phyloP scores from a whole-genome alignment of 257 asterid genomes.

The Paulownia fortunei region DNA sequence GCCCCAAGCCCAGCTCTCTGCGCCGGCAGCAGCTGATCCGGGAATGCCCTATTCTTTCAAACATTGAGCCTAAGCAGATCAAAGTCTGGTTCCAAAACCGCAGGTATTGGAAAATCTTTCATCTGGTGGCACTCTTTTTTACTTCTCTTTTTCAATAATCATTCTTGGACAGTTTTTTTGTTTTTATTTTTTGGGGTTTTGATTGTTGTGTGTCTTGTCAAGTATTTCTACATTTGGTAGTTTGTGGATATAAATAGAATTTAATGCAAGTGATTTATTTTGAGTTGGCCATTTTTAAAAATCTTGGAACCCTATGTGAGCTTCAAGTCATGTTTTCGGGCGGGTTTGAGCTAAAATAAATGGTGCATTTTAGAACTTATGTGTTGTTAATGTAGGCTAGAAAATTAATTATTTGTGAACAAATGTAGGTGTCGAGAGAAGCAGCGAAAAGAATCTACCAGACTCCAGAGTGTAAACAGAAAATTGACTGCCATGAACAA shows the following conservation, averaged over 20 bases:
- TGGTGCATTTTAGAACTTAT: background rate
- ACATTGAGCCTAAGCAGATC: slow-evolving; percentile 95
- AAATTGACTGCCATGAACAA: slow-evolving; percentile 93
- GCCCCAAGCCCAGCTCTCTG: slow-evolving; percentile 94
- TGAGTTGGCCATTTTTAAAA: background rate
- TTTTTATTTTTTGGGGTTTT: background rate
- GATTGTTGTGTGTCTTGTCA: background rate
- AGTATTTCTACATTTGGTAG: background rate
- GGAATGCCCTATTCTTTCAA: slow-evolving; percentile 86
- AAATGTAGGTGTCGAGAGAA: slow-evolving; percentile 91
- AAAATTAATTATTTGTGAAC: background rate
- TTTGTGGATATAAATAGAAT: background rate
- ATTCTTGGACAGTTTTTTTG: background rate
- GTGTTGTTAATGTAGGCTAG: background rate
- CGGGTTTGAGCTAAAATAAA: background rate
- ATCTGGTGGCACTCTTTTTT: background rate
- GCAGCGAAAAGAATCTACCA: slow-evolving; percentile 87
- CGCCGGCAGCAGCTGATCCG: slow-evolving; percentile 93
- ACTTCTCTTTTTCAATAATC: background rate
- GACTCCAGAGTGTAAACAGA: slow-evolving; percentile 89
- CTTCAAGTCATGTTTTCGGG: background rate
- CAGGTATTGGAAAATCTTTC: slow-evolving; percentile 50
- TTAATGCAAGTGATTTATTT: background rate
- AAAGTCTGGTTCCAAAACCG: slow-evolving; percentile 99
- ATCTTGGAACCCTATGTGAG: background rate